Evolutionary conservation across 2,329 filamentous ascomycete species (phyloP), one percentile per base, ranked within the genome.

Genomic region (Bipolaris sorokiniana): DNA sequence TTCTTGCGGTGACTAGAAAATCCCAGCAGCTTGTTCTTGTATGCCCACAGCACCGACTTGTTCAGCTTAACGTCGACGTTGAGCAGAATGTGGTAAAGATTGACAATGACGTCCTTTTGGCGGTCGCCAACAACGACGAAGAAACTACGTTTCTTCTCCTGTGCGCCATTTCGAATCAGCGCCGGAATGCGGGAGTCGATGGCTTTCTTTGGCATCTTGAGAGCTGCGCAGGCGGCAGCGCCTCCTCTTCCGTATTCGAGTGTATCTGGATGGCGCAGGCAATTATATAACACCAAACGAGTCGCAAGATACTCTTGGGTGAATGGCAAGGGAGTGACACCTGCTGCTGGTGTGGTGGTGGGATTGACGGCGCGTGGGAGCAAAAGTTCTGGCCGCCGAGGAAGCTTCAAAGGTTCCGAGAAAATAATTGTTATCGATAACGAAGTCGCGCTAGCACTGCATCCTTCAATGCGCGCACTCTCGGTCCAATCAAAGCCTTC

Each of bases 31-130:
- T 99, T 95, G 77, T 96, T 96, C 84, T 98, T 98, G 82, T 99
- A 99, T 18, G 95, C 94, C 95, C 95, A 99, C 10, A 99, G 82
- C 3, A 99, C 92, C 11, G 91, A 95, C 78, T 98, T 98, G 81
- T 95, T 96, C 77, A 96, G 88, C 79, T 96, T 96, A 64, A 97
- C 86, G 75, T 97, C 91, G 74, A 90, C 88, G 68, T 87, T 90
- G 48, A 93, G 90, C 83, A 97, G 90, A 72, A 99, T 96, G 73
- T 95, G 92, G 80, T 98, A 93, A 58, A 93, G 84, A 74, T 97
- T 88, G 65, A 98, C 93, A 74, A 99, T 98, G 68, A 94, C 92
- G 83, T 99, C 95, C 78, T 99, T 99, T 66, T 92, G 88, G 56
- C 88, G 87, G 77, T 99, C 92, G 72, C 95, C 95, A 44, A 99